phyloP scores from a whole-genome alignment of 306 rosid species.

The Oxytropis ochrocephala region DNA sequence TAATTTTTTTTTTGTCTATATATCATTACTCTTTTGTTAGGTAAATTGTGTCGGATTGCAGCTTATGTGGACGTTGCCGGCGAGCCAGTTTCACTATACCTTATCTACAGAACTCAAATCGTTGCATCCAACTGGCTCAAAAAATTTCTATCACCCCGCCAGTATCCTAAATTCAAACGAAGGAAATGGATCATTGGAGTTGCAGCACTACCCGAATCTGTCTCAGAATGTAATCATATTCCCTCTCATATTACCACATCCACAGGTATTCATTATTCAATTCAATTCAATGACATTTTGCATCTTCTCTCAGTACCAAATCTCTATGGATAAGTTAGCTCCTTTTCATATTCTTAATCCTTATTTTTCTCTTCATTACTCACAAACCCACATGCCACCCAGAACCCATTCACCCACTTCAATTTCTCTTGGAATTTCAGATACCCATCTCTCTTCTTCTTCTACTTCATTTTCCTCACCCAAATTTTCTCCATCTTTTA shows the following conservation, averaged over 20 bases:
- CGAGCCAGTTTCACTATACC: too few species aligned
- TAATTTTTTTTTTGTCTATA: too few species aligned
- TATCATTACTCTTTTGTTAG: too few species aligned
- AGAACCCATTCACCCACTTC: conserved; percentile 27
- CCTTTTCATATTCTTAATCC: conserved; percentile 31
- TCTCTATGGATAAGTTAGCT: conserved; percentile 42
- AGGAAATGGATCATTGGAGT: neutral
- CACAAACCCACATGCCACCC: conserved; percentile 22
- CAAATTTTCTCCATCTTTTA: conserved; percentile 18
- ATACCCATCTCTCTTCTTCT: conserved; percentile 20
- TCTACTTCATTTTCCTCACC: conserved; percentile 21
- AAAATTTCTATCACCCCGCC: neutral
- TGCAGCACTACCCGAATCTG: neutral
- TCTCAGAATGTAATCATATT: neutral
- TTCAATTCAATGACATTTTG: conserved; percentile 18
- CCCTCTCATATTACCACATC: neutral
- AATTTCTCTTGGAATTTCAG: conserved; percentile 23
- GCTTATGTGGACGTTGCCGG: too few species aligned
- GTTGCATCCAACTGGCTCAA: neutral
- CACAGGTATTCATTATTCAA: neutral
- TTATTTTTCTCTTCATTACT: conserved; percentile 20
- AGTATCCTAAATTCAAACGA: neutral
- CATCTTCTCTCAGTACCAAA: conserved; percentile 10
- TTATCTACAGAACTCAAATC: conserved; percentile 26
- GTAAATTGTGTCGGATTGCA: too few species aligned